Evolutionary conservation across 1,139 yeast genomes (phyloP).

Genomic region (Hyphopichia wangnamkhiaoensis): DNA sequence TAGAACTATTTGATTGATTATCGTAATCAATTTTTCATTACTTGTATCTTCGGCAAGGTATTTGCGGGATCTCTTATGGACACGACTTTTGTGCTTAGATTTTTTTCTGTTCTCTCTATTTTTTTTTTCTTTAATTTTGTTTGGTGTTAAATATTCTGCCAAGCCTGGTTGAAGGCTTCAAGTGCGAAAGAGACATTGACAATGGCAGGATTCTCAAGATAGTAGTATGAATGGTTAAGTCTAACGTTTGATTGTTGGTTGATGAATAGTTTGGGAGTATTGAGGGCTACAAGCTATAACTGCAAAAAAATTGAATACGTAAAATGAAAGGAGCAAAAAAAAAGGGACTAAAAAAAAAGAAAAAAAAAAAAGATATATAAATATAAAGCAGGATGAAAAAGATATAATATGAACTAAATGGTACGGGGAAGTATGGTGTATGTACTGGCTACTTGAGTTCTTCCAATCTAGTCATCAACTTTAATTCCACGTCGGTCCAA

Average conservation of each 20-base stretch:
- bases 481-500: conserved; percentile 65
- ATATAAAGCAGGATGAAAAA: not conserved
- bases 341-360: not conserved
- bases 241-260: no score
- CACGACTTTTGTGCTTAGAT: not conserved
- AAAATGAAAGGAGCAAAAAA: not conserved
- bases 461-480: conserved; percentile 40
- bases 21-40: no score
- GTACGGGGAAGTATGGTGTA: no score
- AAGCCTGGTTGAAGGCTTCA: no score
- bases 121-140: not conserved
- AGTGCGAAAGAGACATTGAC: no score
- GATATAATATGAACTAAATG: no score
- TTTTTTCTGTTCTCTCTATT: not conserved
- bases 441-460: conserved; percentile 21
- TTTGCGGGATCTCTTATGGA: not conserved
- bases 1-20: no score
- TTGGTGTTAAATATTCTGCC: no score
- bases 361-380: not conserved
- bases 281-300: no score
- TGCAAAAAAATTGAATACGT: not conserved
- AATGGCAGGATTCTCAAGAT: no score
- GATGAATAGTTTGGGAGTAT: no score
- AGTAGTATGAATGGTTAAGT: no score
- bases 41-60: not conserved